Evolutionary conservation across 2,329 filamentous ascomycete species (phyloP), one percentile per base, ranked within the genome.

Genomic region (Lomentospora prolificans): DNA sequence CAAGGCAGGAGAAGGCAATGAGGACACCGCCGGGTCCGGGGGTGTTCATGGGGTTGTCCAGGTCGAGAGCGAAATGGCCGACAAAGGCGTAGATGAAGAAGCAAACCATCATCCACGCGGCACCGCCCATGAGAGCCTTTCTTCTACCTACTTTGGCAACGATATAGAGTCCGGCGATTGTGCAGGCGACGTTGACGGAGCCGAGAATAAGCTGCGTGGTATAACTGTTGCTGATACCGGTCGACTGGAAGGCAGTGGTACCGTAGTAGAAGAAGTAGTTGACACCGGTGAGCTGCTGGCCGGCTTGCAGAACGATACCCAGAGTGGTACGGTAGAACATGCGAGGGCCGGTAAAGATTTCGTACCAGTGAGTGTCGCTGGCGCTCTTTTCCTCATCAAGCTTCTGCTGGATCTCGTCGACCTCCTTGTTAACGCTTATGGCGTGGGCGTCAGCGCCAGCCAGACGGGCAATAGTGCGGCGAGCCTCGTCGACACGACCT

Each of bases 211-310:
- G 83, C 63, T 85, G 82, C 1, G 83, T 87, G 54, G 83, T 71
- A 62, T 85, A 88, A 53, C 78, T 79, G 70, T 89, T 81, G 58
- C 64, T 68, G 27, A 89, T 76, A 61, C 85, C 86, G 1, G 83
- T 83, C 2, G 83, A 76, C 12, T 74, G 65, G 68, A 89, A 89
- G 61, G 87, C 81, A 3, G 81, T 85, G 41, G 79, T 82, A 24
- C 78, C 79, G 63, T 84, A 87, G 67, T 82, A 82, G 67, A 86
- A 85, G 72, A 82, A 85, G 69, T 82, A 86, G 69, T 85, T 85
- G 57, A 79, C 81, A 30, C 85, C 85, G 1, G 83, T 86, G 2
- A 88, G 72, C 64, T 88, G 85, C 66, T 87, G 84, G 4, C 84
- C 78, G 44, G 81, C 78, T 67, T 86, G 82, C 2, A 88, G 75